Evolutionary conservation across 768 basidiomycete genomes (phyloP).

Genomic region (Pholiota microspora): DNA sequence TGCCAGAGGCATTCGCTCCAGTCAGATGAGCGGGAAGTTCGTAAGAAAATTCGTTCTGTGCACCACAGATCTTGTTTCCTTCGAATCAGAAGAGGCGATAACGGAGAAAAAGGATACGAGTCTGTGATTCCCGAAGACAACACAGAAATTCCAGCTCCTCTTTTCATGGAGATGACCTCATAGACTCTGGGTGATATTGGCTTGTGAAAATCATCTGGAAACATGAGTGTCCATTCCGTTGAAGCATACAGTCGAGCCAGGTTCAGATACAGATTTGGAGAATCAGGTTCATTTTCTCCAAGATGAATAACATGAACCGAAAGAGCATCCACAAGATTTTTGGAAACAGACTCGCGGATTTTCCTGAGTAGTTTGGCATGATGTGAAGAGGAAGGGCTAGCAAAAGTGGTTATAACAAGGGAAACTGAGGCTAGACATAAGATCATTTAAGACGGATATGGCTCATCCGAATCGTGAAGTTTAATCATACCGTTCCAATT

Average conservation of each 20-base stretch:
- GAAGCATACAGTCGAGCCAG: conserved; percentile 58
- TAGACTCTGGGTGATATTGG: conserved; percentile 18
- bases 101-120: conserved; percentile 34
- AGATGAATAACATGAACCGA: conserved; percentile 50
- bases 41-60: conserved; percentile 51
- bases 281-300: conserved; percentile 29
- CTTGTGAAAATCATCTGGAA: conserved; percentile 42
- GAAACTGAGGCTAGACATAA: conserved; percentile 43
- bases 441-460: neutral
- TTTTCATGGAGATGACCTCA: conserved; percentile 9
- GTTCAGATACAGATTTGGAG: conserved; percentile 57
- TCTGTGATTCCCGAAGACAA: conserved; percentile 23
- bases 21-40: conserved; percentile 43
- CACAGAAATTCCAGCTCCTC: conserved; percentile 8
- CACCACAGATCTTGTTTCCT: conserved; percentile 57
- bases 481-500: conserved; percentile 17
- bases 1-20: conserved; percentile 73
- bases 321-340: conserved; percentile 21
- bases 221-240: conserved; percentile 46
- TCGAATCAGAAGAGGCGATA: conserved; percentile 46
- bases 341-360: conserved; percentile 22
- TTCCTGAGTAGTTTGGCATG: conserved; percentile 26
- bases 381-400: conserved; percentile 23
- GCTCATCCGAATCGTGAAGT: neutral
- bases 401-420: conserved; percentile 40